Evolutionary conservation across 1,284 basidiomycete genomes (phyloP).

Genomic region (Cystobasidium sp.): DNA sequence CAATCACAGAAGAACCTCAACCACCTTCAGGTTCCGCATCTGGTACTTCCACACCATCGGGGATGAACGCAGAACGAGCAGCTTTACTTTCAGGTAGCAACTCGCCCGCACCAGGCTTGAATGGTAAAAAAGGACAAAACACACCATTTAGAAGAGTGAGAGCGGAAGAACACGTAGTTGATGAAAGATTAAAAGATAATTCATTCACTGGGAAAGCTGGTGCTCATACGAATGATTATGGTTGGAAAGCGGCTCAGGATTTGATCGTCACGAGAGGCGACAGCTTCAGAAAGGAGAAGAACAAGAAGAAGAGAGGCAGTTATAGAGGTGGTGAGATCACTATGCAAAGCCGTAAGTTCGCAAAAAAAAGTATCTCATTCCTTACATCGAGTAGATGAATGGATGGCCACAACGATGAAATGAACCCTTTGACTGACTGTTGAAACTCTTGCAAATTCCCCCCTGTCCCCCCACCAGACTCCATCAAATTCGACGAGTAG

Average conservation of each 20-base stretch:
- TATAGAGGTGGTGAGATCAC: slow-evolving; percentile 62
- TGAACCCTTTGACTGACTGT: too few species aligned
- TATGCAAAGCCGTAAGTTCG: slow-evolving; percentile 37
- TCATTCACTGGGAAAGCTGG: slow-evolving; percentile 77
- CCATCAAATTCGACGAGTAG: slow-evolving; percentile 42
- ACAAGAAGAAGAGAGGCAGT: slow-evolving; percentile 93
- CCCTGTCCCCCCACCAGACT: slow-evolving; percentile 8
- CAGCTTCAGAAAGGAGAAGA: slow-evolving; percentile 86
- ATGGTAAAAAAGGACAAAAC: slow-evolving; percentile 54
- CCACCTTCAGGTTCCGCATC: slow-evolving; percentile 18
- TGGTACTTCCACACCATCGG: slow-evolving; percentile 21
- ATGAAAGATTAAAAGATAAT: slow-evolving; percentile 74
- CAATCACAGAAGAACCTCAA: not conserved
- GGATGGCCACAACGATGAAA: too few species aligned
- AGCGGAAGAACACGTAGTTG: slow-evolving; percentile 65
- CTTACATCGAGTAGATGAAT: not conserved
- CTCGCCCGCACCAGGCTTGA: not conserved
- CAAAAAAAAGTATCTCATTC: not conserved
- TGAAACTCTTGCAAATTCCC: too few species aligned
- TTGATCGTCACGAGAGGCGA: slow-evolving; percentile 90
- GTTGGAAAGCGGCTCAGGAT: slow-evolving; percentile 80
- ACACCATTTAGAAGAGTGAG: slow-evolving; percentile 82
- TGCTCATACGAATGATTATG: slow-evolving; percentile 77
- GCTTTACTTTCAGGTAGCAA: slow-evolving; percentile 1
- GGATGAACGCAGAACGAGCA: slow-evolving; percentile 25